phyloP scores from a whole-genome alignment of 371 early-diverging fungal species.

The Mucor plumbeus region DNA sequence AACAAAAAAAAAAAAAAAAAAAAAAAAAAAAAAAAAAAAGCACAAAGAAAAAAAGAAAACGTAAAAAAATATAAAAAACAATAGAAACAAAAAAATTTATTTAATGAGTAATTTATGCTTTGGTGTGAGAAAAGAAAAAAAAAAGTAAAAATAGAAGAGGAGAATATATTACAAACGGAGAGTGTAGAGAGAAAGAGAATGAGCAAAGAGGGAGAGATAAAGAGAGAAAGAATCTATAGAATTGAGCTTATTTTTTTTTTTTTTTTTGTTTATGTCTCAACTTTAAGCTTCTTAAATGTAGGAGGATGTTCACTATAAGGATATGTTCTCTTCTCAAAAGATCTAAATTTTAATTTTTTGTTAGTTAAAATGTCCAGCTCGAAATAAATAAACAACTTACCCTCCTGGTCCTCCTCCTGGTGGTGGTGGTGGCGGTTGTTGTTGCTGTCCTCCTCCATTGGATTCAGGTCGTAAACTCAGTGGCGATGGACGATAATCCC shows the following conservation, averaged over 20 bases:
- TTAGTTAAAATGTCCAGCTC: background rate
- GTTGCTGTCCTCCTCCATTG: background rate
- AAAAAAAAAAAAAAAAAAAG: slow-evolving; percentile 18
- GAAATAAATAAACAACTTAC: slow-evolving; percentile 7
- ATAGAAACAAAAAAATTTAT: background rate
- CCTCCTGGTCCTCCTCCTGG: background rate
- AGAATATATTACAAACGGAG: slow-evolving; percentile 2
- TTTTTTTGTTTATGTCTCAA: slow-evolving; percentile 14
- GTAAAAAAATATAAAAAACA: slow-evolving; percentile 12
- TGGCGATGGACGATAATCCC: slow-evolving; percentile 36
- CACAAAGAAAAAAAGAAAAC: background rate
- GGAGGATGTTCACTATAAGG: slow-evolving; percentile 10
- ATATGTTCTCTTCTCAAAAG: slow-evolving; percentile 10
- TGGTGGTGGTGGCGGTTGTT: background rate
- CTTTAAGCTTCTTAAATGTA: slow-evolving; percentile 15
- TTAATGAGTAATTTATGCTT: background rate
- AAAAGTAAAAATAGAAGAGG: background rate
- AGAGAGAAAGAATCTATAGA: background rate
- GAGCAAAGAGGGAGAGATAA: too few species aligned
- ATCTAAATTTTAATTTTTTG: background rate
- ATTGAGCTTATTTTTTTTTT: too few species aligned
- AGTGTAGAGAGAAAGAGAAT: background rate
- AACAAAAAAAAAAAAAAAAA: background rate
- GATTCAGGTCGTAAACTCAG: slow-evolving; percentile 21
- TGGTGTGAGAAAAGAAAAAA: background rate